Base-by-base conservation (phyloP, 805 yeast species). In the Candida quercuum region DNA sequence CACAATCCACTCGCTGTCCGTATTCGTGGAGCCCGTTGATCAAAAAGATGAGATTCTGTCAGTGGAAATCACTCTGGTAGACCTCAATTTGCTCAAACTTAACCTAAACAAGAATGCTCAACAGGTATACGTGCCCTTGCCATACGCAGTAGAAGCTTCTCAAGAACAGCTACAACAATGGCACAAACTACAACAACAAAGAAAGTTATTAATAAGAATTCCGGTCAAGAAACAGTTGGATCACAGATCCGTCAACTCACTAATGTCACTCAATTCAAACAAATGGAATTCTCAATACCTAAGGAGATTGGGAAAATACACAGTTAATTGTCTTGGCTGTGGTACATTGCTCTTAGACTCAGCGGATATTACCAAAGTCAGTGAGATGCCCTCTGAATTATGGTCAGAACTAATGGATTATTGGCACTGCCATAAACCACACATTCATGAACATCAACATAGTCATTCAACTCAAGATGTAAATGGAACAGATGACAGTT, bases 341-440 rank as follows among this genome's bases (percentile, higher is more conserved):
- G 41, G 43, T 1, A 1, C n/a, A 0, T 26, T 17, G 0, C 16
- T 71, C 1, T 39, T 69, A 2, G 53, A 59, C 35, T 64, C 73
- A 0, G n/a, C 29, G 0, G 34, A 54, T 1, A 53, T 67, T 14
- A 17, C 32, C 4, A 58, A 53, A 12, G 60, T 77, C 32, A 52
- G 61, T 37, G 85, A 85, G 27, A 74, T 91, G 79, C 99, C 99
- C 0, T 83, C 95, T 1, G 97, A 88, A 52, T 66, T 76, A 34
- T 91, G 99, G 99, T 77, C 82, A 12, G 99, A 91, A 56, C 64
- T 93, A 72, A 83, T 91, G 95, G 98, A 91, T 40, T 84, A 83
- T 47, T 91, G 99, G 99, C 97, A 91, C 57, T 91, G 99, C 55
- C 97, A 91, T 54, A 83, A 82, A 50, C 94, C 94, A n/a, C n/a